Evolutionary conservation across 805 yeast species (phyloP).

Genomic region (Kurtzmaniella fragi): DNA sequence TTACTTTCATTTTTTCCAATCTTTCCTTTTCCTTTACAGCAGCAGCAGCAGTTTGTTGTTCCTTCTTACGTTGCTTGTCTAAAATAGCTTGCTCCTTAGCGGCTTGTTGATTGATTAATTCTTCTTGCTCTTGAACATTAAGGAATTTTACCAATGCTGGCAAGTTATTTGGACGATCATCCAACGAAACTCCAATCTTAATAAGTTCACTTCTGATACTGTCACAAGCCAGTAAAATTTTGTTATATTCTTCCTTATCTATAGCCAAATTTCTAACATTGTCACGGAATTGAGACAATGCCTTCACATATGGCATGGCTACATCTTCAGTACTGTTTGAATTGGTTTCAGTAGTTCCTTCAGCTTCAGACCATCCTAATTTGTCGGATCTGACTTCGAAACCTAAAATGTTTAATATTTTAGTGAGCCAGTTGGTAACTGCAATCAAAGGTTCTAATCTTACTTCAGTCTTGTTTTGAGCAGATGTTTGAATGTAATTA

Average conservation of each 20-base stretch:
- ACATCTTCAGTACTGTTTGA: constrained; percentile 51
- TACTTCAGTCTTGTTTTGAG: constrained; percentile 36
- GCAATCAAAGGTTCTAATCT: constrained; percentile 63
- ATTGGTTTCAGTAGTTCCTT: constrained; percentile 6
- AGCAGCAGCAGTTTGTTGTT: constrained; percentile 41
- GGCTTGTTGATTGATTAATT: constrained; percentile 54
- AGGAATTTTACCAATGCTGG: constrained; percentile 83
- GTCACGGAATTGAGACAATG: constrained; percentile 77
- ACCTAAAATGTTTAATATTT: constrained; percentile 69
- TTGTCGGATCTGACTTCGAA: constrained; percentile 64
- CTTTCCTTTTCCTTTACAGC: constrained; percentile 63
- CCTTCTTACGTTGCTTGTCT: constrained; percentile 55
- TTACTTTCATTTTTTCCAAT: constrained; percentile 58
- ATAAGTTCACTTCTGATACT: constrained; percentile 65
- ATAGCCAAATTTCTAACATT: constrained; percentile 72
- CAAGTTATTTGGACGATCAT: constrained; percentile 75
- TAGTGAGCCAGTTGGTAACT: constrained; percentile 64
- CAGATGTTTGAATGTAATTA: constrained; percentile 58
- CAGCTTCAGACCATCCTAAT: constrained; percentile 71
- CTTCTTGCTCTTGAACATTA: constrained; percentile 61
- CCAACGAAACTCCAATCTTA: constrained; percentile 75
- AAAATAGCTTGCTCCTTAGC: constrained; percentile 57
- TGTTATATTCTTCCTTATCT: constrained; percentile 43
- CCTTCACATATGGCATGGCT: constrained; percentile 75
- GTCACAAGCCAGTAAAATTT: constrained; percentile 68